Evolutionary conservation across 108 stramenopile genomes (phyloP), one percentile per base, ranked within the genome.

Genomic region (Thalassiosira profunda): DNA sequence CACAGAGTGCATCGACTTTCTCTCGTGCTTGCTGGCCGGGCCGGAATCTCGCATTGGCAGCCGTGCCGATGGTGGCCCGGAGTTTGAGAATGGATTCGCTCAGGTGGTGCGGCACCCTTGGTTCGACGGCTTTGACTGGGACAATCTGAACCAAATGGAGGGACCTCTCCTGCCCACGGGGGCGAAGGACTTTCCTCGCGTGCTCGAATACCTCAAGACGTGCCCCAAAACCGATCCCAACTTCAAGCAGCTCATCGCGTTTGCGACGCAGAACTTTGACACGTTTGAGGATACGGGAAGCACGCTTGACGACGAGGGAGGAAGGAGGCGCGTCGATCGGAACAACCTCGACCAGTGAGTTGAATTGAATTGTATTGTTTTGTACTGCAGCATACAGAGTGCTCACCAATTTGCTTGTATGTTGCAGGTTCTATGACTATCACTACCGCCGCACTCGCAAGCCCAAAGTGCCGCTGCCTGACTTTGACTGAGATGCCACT

Each of bases 371-470:
- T n/a, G n/a, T n/a, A n/a, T n/a, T n/a, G n/a, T n/a, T n/a, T n/a
- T n/a, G n/a, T n/a, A n/a, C n/a, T n/a, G n/a, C n/a, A n/a, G n/a
- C n/a, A n/a, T n/a, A n/a, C n/a, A n/a, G n/a, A n/a, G n/a, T n/a
- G n/a, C n/a, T n/a, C n/a, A n/a, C n/a, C n/a, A n/a, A n/a, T n/a
- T n/a, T n/a, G n/a, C n/a, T n/a, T n/a, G n/a, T n/a, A n/a, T n/a
- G n/a, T n/a, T n/a, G n/a, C n/a, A n/a, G n/a, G n/a, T 92, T 95
- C 60, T 92, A 91, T 67, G 91, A 92, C 58, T 95, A 95, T 67
- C 85, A 84, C 55, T 95, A 92, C 57, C 76, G 91, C 37, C 86
- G 94, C 30, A 83, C 84, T 59, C 89, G 91, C 29, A 95, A 95
- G 67, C 94, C 94, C 34, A 65, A 70, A 23, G 76, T 95, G 25